Base-by-base conservation (phyloP, 371 early-diverging fungal species). In the Lichtheimia corymbifera region DNA sequence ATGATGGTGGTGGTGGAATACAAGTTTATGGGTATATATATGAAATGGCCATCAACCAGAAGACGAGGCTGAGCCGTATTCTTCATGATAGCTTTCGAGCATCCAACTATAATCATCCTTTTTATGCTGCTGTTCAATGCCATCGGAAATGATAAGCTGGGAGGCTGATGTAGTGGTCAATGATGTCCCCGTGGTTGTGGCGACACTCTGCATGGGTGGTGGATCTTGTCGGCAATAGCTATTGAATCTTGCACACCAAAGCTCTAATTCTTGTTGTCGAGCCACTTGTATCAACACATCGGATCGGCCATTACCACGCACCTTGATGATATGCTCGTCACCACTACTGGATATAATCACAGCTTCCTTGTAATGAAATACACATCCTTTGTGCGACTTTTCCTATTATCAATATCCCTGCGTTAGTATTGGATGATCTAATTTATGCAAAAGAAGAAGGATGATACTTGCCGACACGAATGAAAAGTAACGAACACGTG, bases 251-350 rank as follows among this genome's bases (percentile, higher is more conserved):
- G 62, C 55, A 20, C 64, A 64, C 86, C 86, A 85, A 22, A 76
- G 58, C 35, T 74, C n/a, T 14, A 85, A 61, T 1, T 74, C 66
- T n/a, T 79, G 71, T 42, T 74, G 73, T 18, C 66, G 68, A 17
- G 68, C 72, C 2, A 85, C 86, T 63, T 85, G 86, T 24, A 85
- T 55, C 41, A 78, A 51, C 4, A 81, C 65, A 53, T 81, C 77
- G 18, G 53, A 67, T 13, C 67, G 66, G 5, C 77, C 61, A 0
- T 54, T 6, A 5, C 83, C 81, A 35, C 76, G 68, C 12, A 85
- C 64, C 40, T 72, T 78, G 2, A 85, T 58, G n/a, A 80, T 66
- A 57, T 79, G 79, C 1, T 66, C 67, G 1, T 70, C 76, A 5
- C 67, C 59, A 0, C 58, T 55, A 2, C 66, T 62, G 0, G 76